Base-by-base conservation (phyloP, 2,329 filamentous ascomycete species). In the Lachnellula cervina region DNA sequence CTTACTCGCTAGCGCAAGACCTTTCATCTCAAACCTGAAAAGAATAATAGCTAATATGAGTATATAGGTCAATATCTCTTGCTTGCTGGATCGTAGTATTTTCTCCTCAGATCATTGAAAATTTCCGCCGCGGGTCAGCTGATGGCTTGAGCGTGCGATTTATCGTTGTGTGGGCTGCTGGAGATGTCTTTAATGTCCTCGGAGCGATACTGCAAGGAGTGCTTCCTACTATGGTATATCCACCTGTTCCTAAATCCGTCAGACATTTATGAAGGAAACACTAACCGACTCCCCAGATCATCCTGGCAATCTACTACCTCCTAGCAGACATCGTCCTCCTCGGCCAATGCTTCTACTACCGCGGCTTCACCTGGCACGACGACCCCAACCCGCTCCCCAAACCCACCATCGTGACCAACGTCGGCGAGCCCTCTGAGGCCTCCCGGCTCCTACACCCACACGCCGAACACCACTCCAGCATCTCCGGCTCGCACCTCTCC, bases 11-110 rank as follows among this genome's bases (percentile, higher is more conserved):
- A 5, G 14, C 9, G 17, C 48, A 5, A 23, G 5, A 14, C 2
- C 16, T 14, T 42, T 40, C 8, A 19, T 32, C 19, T 21, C 13
- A 16, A 32, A 5, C 17, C 9, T 17, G 19, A n/a, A 21, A 46
- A 42, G 21, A 19, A 28, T 28, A 35, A 32, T 46, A 48, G 32
- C 58, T 65, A 23, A 66, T 38, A 16, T 9, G 11, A 44, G 34
- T 13, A 54, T 28, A 34, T 65, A 90, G 92, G 37, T 96, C 92
- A 8, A 92, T 99, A 64, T 96, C 90, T 46, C 97, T 99, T 69
- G 92, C 92, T 50, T 97, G 92, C 71, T 69, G 94, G 94, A 89
- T 97, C 55, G 90, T 97, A 37, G 94, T 99, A 56, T 99, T 97
- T 76, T 94, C 90, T 0, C 94, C 94, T 2, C 94, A 99, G 66